phyloP scores from a whole-genome alignment of 2,329 filamentous ascomycete species.

The Pseudocercospora fuligena region DNA sequence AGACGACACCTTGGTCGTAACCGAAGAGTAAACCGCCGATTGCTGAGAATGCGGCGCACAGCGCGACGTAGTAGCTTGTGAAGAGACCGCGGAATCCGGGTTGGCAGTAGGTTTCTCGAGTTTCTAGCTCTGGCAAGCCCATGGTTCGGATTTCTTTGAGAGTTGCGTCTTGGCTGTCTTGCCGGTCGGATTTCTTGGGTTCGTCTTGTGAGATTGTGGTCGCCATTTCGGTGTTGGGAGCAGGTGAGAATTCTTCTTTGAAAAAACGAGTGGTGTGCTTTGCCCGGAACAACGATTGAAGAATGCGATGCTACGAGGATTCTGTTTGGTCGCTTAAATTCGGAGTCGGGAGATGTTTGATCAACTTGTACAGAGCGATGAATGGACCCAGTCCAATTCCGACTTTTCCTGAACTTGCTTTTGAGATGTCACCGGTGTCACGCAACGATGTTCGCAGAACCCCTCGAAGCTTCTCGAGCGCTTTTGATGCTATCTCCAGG shows the following conservation, averaged over 20 bases:
- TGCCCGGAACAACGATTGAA: background rate
- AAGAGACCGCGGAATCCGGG: slow-evolving; percentile 52
- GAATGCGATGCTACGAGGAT: background rate
- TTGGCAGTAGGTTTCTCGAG: slow-evolving; percentile 35
- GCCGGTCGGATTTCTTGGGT: slow-evolving; percentile 6
- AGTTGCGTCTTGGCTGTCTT: slow-evolving; percentile 8
- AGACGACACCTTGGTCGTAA: slow-evolving; percentile 48
- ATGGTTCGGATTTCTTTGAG: slow-evolving; percentile 4
- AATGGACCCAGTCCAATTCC: background rate
- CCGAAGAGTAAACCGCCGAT: slow-evolving; percentile 49
- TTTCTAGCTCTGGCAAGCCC: background rate
- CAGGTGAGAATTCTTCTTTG: background rate
- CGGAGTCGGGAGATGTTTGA: slow-evolving; percentile 3
- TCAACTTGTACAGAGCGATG: background rate
- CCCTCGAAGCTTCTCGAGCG: background rate
- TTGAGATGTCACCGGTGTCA: background rate
- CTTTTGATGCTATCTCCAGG: background rate
- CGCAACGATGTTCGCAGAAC: background rate
- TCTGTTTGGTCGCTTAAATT: background rate
- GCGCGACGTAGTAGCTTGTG: slow-evolving; percentile 54
- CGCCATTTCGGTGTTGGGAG: background rate
- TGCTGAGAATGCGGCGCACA: slow-evolving; percentile 56
- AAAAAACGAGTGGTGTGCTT: background rate
- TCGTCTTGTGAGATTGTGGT: slow-evolving; percentile 11
- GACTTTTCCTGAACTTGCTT: background rate